Base-by-base conservation (phyloP, 2,329 filamentous ascomycete species). In the Hymenoscyphus scutula region DNA sequence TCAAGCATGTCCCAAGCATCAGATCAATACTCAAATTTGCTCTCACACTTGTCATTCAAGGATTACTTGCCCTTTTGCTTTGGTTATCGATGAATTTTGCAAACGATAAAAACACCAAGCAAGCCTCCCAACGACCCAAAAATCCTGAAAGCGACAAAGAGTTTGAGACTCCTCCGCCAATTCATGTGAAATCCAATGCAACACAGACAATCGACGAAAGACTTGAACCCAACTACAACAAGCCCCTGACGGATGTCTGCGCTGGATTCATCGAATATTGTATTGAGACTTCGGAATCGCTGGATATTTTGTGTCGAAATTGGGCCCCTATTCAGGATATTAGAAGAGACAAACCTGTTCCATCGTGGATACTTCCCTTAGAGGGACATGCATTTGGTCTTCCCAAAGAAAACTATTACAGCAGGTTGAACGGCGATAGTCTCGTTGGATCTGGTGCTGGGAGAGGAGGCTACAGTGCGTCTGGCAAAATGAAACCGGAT, bases 251-350 rank as follows among this genome's bases (percentile, higher is more conserved):
- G 1, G 67, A 70, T 41, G 66, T 70, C 2, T 70, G 57, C 48
- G 54, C 64, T 2, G 65, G 69, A 30, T 71, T 71, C 34, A 67
- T 70, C 15, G 61, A 70, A 11, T 71, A 67, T 34, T 69, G 67
- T 23, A 65, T 71, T 15, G 65, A 68, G 10, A 61, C 58, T 2
- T 71, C 68, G 0, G 23, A 64, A 10, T 70, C 65, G 0, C 62
- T 71, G 30, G 68, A 70, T 51, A 67, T 70, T 7, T 15, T 70
- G 0, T 65, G 62, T 37, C 64, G 66, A 10, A 58, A 65, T 25
- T 69, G 67, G 69, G 69, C 67, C 19, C 66, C 66, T 5, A 29
- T 29, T 1, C 53, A 29, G 4, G 17, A 23, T 11, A 1, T 13
- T 17, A 32, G 17, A 34, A 6, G 10, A 19, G 10, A 5, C 7